Evolutionary conservation across 805 yeast genomes (phyloP), one percentile per base, ranked within the genome.

Genomic region (Yueomyces sp.): DNA sequence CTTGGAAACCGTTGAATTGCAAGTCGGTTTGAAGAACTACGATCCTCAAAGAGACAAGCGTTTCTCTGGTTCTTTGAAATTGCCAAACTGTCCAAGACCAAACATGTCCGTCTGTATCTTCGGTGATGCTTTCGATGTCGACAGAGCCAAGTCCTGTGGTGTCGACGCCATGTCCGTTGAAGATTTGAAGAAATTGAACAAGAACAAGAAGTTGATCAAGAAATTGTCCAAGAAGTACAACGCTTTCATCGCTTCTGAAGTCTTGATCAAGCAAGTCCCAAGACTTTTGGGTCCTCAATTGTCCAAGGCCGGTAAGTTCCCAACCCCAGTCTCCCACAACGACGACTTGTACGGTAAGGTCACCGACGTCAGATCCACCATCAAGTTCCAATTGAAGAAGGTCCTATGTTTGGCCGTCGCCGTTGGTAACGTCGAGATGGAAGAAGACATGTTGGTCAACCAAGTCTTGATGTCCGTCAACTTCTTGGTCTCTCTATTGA

Each of bases 1-100:
- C 79, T 84, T 90, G 75, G 99, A 92, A 83, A 90, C 99, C 73
- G 88, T 92, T 66, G 99, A 92, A 79, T 80, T 92, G 70, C 98
- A 92, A 79, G 95, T 92, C 68, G 98, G 98, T 74, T 81, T 92
- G 65, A 92, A 92, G 88, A 92, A 92, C 95, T 92, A 92, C 76
- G 99, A 92, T 73, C 97, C 99, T 69, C 98, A 92, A 80, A 88
- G 98, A 85, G 99, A 92, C 77, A 92, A 92, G 88, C 97, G 99
- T 87, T 92, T 92, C 96, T 90, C 97, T 70, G 99, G 99, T 77
- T 68, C 97, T 68, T 81, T 92, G 76, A 92, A 81, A 77, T 79
- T 92, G 64, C 99, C 99, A 68, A 81, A 80, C 68, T 95, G 94
- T 59, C 98, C 98, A 78, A 94, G 99, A 81, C 99, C 99, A 77